Percentiles rank a stretch among this genome's conserved stretches.
These are phyloP conservation scores for Plantago major DNA, from an alignment of 257 asterid genomes.

Conservation along the genomic window DNA sequence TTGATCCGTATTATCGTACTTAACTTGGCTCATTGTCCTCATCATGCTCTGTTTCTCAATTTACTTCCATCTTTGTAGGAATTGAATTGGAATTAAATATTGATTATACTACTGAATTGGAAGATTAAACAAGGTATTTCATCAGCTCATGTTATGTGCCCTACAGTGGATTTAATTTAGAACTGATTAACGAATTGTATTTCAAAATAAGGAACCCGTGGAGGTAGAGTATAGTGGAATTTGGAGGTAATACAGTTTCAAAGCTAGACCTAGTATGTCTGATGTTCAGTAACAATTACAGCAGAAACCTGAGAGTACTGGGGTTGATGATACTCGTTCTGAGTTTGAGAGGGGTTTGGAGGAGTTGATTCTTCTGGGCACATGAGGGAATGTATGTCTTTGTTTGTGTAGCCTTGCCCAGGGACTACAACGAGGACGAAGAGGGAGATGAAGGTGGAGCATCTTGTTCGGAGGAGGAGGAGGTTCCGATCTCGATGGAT, in stretches of 20 bases:
- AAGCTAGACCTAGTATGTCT: constrained; percentile 42
- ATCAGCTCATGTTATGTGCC: too few relatives aligned
- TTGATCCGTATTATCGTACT: constrained; percentile 14
- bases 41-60: constrained; percentile 14
- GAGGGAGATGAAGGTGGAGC: constrained; percentile 88
- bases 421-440: constrained; percentile 60
- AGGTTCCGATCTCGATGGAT: constrained; percentile 89
- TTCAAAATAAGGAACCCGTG: constrained; percentile 19
- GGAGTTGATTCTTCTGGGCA: constrained; percentile 73
- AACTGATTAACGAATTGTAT: constrained; percentile 13
- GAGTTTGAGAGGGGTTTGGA: constrained; percentile 90
- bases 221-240: constrained; percentile 16
- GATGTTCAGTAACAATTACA: constrained; percentile 73
- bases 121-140: neutral
- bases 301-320: constrained; percentile 85
- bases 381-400: constrained; percentile 86
- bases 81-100: constrained; percentile 13
- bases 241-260: constrained; percentile 27
- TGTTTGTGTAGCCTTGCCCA: constrained; percentile 80
- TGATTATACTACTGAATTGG: constrained; percentile 31
- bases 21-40: neutral
- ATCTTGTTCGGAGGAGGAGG: constrained; percentile 76
- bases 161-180: constrained; percentile 25
- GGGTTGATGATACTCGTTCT: constrained; percentile 49
- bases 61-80: constrained; percentile 27